These are phyloP conservation scores for Ganoderma lingzhi DNA, from an alignment of 1,284 basidiomycete genomes.

Conservation along the genomic window DNA sequence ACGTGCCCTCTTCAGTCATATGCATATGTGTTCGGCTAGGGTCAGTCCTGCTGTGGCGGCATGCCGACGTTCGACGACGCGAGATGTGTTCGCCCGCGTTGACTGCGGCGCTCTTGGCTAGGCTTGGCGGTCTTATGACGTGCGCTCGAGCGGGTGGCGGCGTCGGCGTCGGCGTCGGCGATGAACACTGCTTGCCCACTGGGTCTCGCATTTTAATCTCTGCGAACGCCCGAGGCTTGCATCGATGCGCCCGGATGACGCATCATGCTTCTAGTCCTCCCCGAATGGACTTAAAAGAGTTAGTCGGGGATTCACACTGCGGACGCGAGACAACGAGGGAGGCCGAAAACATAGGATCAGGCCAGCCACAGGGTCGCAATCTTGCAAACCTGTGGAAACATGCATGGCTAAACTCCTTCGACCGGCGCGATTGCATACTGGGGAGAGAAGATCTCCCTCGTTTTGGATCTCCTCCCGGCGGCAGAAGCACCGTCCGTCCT, in stretches of 20 bases:
- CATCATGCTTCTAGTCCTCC: background rate
- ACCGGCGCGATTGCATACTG: background rate
- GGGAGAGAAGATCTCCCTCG: slow-evolving; percentile 1
- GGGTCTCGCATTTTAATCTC: background rate
- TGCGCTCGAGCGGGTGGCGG: background rate
- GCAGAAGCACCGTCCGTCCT: background rate
- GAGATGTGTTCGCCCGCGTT: background rate
- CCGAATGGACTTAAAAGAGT: background rate
- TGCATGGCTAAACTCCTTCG: background rate
- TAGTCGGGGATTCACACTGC: background rate
- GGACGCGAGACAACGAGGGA: background rate
- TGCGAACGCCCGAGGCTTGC: background rate
- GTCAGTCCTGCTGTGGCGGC: background rate
- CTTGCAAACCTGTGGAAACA: background rate
- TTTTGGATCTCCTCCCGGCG: slow-evolving; percentile 1
- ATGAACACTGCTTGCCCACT: background rate
- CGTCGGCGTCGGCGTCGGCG: background rate
- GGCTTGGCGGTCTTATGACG: background rate
- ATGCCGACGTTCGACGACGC: background rate
- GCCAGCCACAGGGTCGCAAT: slow-evolving; percentile 1
- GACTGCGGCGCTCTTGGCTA: background rate
- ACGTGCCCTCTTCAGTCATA: slow-evolving; percentile 30
- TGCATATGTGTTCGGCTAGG: background rate
- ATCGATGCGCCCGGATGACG: background rate
- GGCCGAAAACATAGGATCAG: slow-evolving; percentile 5